Base-by-base conservation (phyloP, 352 stramenopile genomes). In the Globisporangium solare region DNA sequence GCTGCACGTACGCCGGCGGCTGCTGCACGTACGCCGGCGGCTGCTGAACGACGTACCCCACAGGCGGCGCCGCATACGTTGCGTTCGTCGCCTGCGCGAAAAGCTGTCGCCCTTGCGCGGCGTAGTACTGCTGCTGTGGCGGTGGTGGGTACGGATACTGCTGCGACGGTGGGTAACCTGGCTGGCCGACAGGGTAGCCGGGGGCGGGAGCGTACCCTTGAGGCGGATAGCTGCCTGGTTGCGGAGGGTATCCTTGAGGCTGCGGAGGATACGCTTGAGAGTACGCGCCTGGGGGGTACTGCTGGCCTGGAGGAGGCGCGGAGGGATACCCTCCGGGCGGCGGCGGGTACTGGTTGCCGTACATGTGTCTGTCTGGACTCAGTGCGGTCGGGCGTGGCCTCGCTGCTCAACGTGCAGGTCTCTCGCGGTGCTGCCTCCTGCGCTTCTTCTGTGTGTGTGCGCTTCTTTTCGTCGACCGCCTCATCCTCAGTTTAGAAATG, bases 71-170 rank as follows among this genome's bases (percentile, higher is more conserved):
- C 12, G 72, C 52, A 57, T 81, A 78, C 18, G 43, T 49, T 8
- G 58, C 58, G 6, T 45, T 60, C 11, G 76, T 87, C 7, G 77
- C 80, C 58, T 90, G 77, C 11, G 77, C 77, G 49, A 88, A 90
- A 45, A 90, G 72, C 54, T 79, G 74, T n/a, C 77, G 68, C 8
- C 77, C 76, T 56, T 90, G 80, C 1, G 72, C 70, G 22, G 80
- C 80, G 45, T 90, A 88, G 52, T 88, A 88, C 20, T 71, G 70
- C 56, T 88, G 79, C 7, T 60, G 51, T 18, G 52, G 66, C 20
- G 61, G 71, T 41, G 65, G 67, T 2, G 70, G 69, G 32, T 86
- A 88, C 20, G 42, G 41, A 2, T 57, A 62, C n/a, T 64, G 65
- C 32, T 68, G 58, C 60, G 65, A 58, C 2, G 66, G 65, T 14